Evolutionary conservation across 1,139 yeast species (phyloP).

Genomic region (Fermentozyma sake): DNA sequence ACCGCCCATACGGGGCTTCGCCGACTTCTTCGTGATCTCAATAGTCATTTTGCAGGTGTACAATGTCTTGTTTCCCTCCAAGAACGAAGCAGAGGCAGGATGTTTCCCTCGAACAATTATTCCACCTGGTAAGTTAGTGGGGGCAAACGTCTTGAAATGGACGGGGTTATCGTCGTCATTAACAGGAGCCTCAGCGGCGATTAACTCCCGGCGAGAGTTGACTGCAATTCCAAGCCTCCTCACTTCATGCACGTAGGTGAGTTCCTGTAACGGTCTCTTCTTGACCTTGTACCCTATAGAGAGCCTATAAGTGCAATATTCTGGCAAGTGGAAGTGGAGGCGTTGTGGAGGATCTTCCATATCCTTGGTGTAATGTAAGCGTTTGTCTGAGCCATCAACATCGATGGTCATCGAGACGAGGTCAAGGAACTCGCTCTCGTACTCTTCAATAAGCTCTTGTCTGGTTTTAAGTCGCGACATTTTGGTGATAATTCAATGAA

Average conservation of each 20-base stretch:
- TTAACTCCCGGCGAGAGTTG: slow-evolving; percentile 20
- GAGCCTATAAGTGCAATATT: slow-evolving; percentile 25
- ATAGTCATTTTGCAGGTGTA: slow-evolving; percentile 26
- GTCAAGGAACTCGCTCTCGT: slow-evolving; percentile 21
- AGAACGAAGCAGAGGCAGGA: slow-evolving; percentile 25
- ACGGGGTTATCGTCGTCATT: slow-evolving; percentile 15
- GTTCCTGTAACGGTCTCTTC: slow-evolving; percentile 18
- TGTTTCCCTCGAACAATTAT: slow-evolving; percentile 30
- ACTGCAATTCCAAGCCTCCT: slow-evolving; percentile 28
- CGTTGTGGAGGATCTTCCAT: slow-evolving; percentile 27
- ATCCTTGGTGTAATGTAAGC: slow-evolving; percentile 18
- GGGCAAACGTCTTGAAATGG: slow-evolving; percentile 20
- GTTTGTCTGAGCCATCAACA: slow-evolving; percentile 22
- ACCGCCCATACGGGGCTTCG: slow-evolving; percentile 14
- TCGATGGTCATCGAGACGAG: slow-evolving; percentile 23
- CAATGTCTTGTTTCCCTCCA: slow-evolving; percentile 22
- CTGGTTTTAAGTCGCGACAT: slow-evolving; percentile 9
- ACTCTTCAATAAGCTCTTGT: slow-evolving; percentile 15
- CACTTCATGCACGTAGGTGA: slow-evolving; percentile 31
- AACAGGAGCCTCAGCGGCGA: slow-evolving; percentile 17
- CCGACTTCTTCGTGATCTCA: slow-evolving; percentile 21
- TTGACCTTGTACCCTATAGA: slow-evolving; percentile 26
- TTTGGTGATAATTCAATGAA: too few relatives aligned
- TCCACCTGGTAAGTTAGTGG: slow-evolving; percentile 35
- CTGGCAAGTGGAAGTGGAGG: slow-evolving; percentile 29